These are phyloP conservation scores for thale cress (Arabidopsis thaliana) DNA, from an alignment of 345 rosid species.

Conservation along the genomic window DNA sequence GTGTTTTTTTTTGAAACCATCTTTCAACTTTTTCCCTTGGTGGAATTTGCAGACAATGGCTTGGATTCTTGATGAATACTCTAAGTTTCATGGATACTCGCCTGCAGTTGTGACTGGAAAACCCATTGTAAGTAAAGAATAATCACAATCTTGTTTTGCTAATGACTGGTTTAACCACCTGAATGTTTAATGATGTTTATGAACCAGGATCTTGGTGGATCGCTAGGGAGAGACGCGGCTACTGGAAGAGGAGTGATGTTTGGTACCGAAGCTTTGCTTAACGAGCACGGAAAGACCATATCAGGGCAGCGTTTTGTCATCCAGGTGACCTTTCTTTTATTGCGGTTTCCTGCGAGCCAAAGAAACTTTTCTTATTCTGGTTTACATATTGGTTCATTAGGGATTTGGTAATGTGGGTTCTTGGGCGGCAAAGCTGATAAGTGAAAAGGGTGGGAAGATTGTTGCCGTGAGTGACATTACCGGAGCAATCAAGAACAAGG, in stretches of 20 bases:
- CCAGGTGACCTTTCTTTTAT: constrained; percentile 55
- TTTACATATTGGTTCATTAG: constrained; percentile 39
- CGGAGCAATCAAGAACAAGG: constrained; percentile 89
- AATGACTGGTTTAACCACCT: neutral
- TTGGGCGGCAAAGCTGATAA: constrained; percentile 94
- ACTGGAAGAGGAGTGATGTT: constrained; percentile 96
- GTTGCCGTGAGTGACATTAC: constrained; percentile 84
- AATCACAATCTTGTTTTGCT: neutral
- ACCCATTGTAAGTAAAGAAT: constrained; percentile 49
- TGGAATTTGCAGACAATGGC: constrained; percentile 60
- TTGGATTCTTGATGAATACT: constrained; percentile 72
- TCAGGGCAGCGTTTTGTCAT: constrained; percentile 80
- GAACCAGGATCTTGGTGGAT: constrained; percentile 93
- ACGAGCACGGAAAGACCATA: constrained; percentile 76
- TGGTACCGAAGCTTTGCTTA: constrained; percentile 91
- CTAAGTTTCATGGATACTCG: constrained; percentile 69
- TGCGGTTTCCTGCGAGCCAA: constrained; percentile 1
- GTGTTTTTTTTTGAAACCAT: neutral
- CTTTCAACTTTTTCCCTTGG: constrained; percentile 3
- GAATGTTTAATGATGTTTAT: constrained; percentile 3
- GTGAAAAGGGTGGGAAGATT: constrained; percentile 78
- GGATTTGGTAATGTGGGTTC: constrained; percentile 99
- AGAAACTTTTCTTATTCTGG: neutral
- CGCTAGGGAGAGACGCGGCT: constrained; percentile 96
- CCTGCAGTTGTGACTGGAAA: constrained; percentile 74